A percentile compares a stretch with the other conserved stretches of the same genome.
phyloP scores from a whole-genome alignment of 2,329 filamentous ascomycete genomes.

The Sarocladium oryzae region DNA sequence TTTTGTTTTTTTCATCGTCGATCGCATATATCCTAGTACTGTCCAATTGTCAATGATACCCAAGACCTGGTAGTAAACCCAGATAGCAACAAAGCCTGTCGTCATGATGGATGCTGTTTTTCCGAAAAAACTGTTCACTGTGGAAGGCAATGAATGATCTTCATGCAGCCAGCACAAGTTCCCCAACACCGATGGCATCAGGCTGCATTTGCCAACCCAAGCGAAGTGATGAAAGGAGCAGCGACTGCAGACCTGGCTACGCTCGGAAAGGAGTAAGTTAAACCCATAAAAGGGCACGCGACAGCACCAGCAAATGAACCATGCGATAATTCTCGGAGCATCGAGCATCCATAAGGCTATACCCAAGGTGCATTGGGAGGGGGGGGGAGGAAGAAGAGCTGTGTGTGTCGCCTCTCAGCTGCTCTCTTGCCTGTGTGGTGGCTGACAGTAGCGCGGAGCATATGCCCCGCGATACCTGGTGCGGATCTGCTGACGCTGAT shows the following conservation, averaged over 20 bases:
- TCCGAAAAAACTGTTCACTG: neutral
- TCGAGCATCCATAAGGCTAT: neutral
- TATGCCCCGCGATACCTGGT: neutral
- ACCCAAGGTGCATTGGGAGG: no score
- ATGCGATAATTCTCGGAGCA: no score
- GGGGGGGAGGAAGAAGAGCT: neutral
- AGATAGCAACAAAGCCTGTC: neutral
- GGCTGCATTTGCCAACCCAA: neutral
- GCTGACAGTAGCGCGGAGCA: slow-evolving; percentile 6
- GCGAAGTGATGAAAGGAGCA: no score
- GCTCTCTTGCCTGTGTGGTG: no score
- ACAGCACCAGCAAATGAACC: no score
- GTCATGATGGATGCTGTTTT: no score
- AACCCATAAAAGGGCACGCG: no score
- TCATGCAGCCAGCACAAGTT: neutral
- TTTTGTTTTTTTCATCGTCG: no score
- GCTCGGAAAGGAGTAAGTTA: no score
- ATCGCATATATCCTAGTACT: no score
- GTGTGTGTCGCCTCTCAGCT: neutral
- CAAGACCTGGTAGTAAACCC: neutral
- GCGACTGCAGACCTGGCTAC: no score
- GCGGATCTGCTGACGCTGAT: neutral
- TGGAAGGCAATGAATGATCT: neutral
- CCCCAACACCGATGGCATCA: neutral
- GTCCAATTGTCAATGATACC: slow-evolving; percentile 5